Evolutionary conservation across 352 stramenopile genomes (phyloP).

Genomic region (Phytophthora syringae): DNA sequence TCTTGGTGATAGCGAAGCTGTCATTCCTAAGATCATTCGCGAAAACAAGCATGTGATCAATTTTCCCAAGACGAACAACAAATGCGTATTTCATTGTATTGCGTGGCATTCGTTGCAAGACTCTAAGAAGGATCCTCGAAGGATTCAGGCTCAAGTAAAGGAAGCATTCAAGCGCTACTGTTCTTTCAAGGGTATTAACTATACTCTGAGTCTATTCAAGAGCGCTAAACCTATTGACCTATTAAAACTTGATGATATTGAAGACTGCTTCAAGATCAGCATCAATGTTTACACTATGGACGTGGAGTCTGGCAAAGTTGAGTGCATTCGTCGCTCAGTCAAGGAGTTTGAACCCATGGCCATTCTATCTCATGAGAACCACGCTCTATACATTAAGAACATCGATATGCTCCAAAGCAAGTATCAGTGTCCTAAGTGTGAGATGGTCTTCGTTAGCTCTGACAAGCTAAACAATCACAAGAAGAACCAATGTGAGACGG

Average conservation of each 20-base stretch:
- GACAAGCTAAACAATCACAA: neutral
- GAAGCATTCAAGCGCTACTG: neutral
- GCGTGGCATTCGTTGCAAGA: too few species aligned
- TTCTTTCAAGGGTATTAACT: neutral
- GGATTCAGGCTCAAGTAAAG: neutral
- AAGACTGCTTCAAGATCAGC: too few species aligned
- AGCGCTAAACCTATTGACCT: neutral
- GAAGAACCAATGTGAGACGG: neutral
- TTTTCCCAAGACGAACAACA: too few species aligned
- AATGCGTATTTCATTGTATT: too few species aligned
- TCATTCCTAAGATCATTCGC: slow-evolving; percentile 4
- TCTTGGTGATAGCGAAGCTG: slow-evolving; percentile 1
- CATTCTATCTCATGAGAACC: neutral
- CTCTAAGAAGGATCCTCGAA: too few species aligned
- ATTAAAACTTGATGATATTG: too few species aligned
- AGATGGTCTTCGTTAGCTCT: neutral
- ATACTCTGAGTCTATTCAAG: neutral
- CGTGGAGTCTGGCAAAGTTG: too few species aligned
- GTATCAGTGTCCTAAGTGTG: slow-evolving; percentile 5
- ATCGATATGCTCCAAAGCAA: neutral
- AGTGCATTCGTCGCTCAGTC: neutral
- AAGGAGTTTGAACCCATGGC: neutral
- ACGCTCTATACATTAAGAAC: slow-evolving; percentile 2
- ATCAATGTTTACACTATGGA: too few species aligned
- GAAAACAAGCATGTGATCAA: slow-evolving; percentile 1